Evolutionary conservation across 371 early-diverging fungal species (phyloP).

Genomic region (Mortierella sp.): DNA sequence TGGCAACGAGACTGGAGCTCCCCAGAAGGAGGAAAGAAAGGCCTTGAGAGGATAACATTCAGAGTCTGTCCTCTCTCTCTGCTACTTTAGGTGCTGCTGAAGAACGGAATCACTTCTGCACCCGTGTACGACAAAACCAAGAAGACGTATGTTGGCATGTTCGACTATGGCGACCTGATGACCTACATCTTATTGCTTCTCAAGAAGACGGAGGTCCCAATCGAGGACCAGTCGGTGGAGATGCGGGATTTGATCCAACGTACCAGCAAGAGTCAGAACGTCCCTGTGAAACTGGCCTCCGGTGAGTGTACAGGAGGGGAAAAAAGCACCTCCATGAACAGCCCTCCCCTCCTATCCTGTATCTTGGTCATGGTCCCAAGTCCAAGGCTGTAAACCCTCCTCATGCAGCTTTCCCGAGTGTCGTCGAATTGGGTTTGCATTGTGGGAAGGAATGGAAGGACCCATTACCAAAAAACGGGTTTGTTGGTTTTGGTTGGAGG

Average conservation of each 20-base stretch:
- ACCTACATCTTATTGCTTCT: constrained; percentile 65
- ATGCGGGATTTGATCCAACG: constrained; percentile 68
- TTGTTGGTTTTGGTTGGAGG: neutral
- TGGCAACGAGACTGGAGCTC: too few relatives aligned
- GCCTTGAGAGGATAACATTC: too few relatives aligned
- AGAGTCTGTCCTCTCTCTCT: neutral
- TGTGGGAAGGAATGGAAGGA: neutral
- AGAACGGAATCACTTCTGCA: constrained; percentile 57
- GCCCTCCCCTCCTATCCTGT: too few relatives aligned
- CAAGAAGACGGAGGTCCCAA: constrained; percentile 51
- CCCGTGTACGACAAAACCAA: constrained; percentile 73
- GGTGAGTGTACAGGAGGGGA: too few relatives aligned
- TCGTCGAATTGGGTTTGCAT: neutral
- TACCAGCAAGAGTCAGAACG: constrained; percentile 62
- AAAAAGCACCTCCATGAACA: too few relatives aligned
- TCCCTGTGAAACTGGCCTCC: constrained; percentile 74
- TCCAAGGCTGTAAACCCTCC: neutral
- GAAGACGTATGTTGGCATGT: constrained; percentile 81
- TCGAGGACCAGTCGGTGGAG: constrained; percentile 58
- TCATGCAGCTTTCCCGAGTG: neutral
- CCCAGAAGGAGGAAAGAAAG: too few relatives aligned
- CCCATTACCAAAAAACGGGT: constrained; percentile 4
- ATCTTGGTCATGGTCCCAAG: too few relatives aligned
- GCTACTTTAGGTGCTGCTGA: constrained; percentile 18
- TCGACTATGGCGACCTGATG: constrained; percentile 86